Conservation (phyloP, 1,284 basidiomycete species). For the Austroboletus olivaceoglutinosus region DNA sequence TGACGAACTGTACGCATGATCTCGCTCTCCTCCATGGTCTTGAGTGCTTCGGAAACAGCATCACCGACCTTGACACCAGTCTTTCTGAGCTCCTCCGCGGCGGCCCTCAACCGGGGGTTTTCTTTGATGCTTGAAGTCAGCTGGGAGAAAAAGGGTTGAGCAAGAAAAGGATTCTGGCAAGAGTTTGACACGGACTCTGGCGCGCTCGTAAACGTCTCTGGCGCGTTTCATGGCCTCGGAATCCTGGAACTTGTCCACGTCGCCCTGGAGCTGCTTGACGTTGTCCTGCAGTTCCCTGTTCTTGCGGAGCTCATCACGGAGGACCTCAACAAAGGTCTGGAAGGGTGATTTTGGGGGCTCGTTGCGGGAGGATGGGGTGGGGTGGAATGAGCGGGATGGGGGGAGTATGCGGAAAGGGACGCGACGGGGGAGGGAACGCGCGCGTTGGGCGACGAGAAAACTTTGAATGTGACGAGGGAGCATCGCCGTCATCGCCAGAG, state of each 20-base stretch:
- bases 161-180: conserved; percentile 2
- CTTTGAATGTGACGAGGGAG: conserved; percentile 33
- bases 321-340: conserved; percentile 92
- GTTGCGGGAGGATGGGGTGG: conserved; percentile 57
- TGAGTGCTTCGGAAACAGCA: conserved; percentile 88
- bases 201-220: conserved; percentile 88
- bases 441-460: conserved; percentile 29
- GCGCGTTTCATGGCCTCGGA: conserved; percentile 95
- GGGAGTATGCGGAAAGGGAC: conserved; percentile 45
- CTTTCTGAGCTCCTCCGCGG: conserved; percentile 88
- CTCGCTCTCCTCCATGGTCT: conserved; percentile 92
- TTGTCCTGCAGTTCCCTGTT: conserved; percentile 95
- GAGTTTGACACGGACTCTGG: conserved; percentile 62
- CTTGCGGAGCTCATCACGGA: conserved; percentile 90
- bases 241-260: conserved; percentile 96
- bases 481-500: conserved; percentile 14
- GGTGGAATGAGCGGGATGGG: conserved; percentile 54
- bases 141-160: conserved; percentile 40
- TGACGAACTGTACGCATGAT: conserved; percentile 76
- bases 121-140: conserved; percentile 94
- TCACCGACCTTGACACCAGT: conserved; percentile 91
- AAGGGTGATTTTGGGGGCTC: conserved; percentile 90
- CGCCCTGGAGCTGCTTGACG: conserved; percentile 95
- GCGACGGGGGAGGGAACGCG: conserved; percentile 11
- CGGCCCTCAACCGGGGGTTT: conserved; percentile 88